A percentile compares a stretch with the other conserved stretches of the same genome.
Conservation (phyloP, 2,329 filamentous ascomycete species). For the Ophiostoma tasmaniense region DNA sequence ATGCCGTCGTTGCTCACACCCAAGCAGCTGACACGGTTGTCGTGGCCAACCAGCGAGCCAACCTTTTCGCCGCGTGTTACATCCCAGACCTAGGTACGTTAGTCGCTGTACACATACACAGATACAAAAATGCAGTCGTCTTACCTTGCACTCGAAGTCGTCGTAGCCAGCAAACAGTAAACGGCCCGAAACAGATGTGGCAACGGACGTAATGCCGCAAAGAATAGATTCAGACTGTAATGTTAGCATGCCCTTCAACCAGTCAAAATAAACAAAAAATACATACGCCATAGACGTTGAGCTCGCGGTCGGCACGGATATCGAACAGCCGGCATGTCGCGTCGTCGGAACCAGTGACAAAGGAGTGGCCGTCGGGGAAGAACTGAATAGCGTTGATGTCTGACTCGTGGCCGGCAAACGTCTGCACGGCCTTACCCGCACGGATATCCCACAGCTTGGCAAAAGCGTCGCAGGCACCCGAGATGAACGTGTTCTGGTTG, state of each 20-base stretch:
- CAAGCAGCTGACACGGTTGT: slow-evolving; percentile 97
- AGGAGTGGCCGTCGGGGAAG: slow-evolving; percentile 97
- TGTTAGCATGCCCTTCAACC: too few relatives aligned
- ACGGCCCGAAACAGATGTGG: slow-evolving; percentile 92
- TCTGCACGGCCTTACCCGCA: slow-evolving; percentile 96
- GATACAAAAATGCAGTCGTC: slow-evolving; percentile 23
- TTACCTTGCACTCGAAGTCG: slow-evolving; percentile 98
- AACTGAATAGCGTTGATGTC: slow-evolving; percentile 99
- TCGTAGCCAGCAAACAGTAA: slow-evolving; percentile 96
- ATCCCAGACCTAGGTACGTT: slow-evolving; percentile 74
- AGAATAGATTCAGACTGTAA: slow-evolving; percentile 87
- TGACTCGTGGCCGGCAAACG: slow-evolving; percentile 95
- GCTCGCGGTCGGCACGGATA: slow-evolving; percentile 82
- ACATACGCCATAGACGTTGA: slow-evolving; percentile 61
- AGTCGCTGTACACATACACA: slow-evolving; percentile 3
- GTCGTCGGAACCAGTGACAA: slow-evolving; percentile 95
- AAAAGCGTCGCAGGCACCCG: slow-evolving; percentile 97
- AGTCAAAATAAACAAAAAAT: too few relatives aligned
- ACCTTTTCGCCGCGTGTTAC: slow-evolving; percentile 94
- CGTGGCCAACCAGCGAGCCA: slow-evolving; percentile 90
- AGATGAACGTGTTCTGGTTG: slow-evolving; percentile 98
- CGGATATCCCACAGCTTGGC: slow-evolving; percentile 99
- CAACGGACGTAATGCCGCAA: slow-evolving; percentile 96
- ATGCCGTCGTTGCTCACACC: slow-evolving; percentile 98
- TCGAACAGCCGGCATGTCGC: slow-evolving; percentile 96